These are phyloP conservation scores for Phytophthora constricta DNA, from an alignment of 352 stramenopile genomes.

Conservation along the genomic window DNA sequence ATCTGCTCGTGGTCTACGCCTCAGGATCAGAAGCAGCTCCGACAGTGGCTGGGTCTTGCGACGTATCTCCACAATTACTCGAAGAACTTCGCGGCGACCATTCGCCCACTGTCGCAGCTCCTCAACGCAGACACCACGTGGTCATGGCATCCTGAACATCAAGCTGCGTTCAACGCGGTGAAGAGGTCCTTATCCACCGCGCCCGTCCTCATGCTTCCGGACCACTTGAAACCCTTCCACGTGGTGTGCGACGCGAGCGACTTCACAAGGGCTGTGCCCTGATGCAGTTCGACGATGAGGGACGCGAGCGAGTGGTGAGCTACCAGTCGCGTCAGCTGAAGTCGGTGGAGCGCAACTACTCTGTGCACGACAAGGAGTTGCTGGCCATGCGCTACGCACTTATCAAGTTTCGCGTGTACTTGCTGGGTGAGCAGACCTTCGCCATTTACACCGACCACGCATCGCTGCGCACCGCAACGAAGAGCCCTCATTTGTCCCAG, in stretches of 20 bases:
- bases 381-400: neutral
- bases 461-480: neutral
- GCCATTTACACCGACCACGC: neutral
- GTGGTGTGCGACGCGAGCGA: conserved; percentile 21
- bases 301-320: neutral
- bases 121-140: conserved; percentile 16
- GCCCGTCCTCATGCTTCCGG: conserved; percentile 15
- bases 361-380: neutral
- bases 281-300: conserved; percentile 1
- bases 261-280: neutral
- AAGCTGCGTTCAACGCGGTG: conserved; percentile 21
- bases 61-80: conserved; percentile 39
- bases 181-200: conserved; percentile 12
- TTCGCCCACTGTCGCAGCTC: conserved; percentile 16
- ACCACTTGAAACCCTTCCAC: conserved; percentile 17
- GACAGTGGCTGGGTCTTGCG: neutral
- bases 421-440: neutral
- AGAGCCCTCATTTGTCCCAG: neutral
- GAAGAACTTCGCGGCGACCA: conserved; percentile 10
- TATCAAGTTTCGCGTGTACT: neutral
- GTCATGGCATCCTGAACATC: conserved; percentile 11
- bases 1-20: conserved; percentile 4
- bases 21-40: neutral
- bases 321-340: neutral
- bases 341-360: neutral